Evolutionary conservation across 768 basidiomycete species (phyloP).

Genomic region (Boletus insuetus): DNA sequence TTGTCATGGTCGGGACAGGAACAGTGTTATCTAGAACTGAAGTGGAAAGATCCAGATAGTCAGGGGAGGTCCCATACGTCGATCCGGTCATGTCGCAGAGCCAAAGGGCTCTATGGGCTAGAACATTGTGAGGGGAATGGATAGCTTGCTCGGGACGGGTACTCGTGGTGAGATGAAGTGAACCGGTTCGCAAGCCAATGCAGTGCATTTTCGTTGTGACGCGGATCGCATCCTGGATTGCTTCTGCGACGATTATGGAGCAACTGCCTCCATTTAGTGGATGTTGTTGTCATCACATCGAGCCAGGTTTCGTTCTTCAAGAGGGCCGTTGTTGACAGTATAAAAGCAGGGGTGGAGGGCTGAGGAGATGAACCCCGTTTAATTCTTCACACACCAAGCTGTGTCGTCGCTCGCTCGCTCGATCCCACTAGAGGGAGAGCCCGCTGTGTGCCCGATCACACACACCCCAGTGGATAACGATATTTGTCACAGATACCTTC

Average conservation of each 20-base stretch:
- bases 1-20: not conserved
- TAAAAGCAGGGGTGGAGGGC: conserved; percentile 20
- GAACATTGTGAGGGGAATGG: not conserved
- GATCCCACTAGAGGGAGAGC: conserved; percentile 10
- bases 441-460: conserved; percentile 17
- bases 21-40: not conserved
- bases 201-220: conserved; percentile 6
- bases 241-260: conserved; percentile 5
- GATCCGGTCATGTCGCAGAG: conserved; percentile 28
- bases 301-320: not conserved
- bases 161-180: conserved; percentile 7
- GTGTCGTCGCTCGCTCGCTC: conserved; percentile 10
- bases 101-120: not conserved
- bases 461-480: conserved; percentile 22
- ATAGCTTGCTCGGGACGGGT: conserved; percentile 2
- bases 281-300: conserved; percentile 13
- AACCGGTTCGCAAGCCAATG: conserved; percentile 17
- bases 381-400: conserved; percentile 2
- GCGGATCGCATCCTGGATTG: conserved; percentile 16
- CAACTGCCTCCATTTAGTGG: conserved; percentile 11
- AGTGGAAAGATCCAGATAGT: not conserved
- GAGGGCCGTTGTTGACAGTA: not conserved
- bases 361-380: not conserved
- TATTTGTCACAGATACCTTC: conserved; percentile 22
- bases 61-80: conserved; percentile 1